Evolutionary conservation across 2,329 filamentous ascomycete genomes (phyloP), one percentile per base, ranked within the genome.

Genomic region (Botrytis pseudocinerea): DNA sequence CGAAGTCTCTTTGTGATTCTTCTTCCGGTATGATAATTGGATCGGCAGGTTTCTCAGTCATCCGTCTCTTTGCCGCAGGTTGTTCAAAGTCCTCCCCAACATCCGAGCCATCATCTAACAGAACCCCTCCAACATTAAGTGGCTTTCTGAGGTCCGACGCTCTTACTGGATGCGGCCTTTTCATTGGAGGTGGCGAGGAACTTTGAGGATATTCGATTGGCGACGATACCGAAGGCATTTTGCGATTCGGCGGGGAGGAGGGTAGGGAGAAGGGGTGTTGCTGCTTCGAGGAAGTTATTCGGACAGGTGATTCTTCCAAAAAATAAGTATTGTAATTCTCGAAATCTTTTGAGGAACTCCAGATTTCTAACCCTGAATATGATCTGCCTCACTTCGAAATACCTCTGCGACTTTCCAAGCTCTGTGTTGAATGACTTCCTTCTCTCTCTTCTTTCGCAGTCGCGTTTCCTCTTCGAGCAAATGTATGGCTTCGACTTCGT

Each of bases 211-310:
- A 80, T 66, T 84, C 79, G 32, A 90, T 81, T 3, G 90, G 87
- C 22, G 90, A 90, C 10, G 90, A 91, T 57, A 87, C 84, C 54
- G 86, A 84, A 40, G 88, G 82, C 89, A 92, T 92, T 61, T 78
- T 84, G 74, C 74, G 22, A 40, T 22, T 51, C 48, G 70, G 54
- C 25, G 70, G 63, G 32, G 70, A 72, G 32, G 63, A 72, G 51
- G 63, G 35, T 35, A 69, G 69, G 20, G 25, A 57, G 22, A 69
- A 25, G 40, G 63, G 54, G 9, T 72, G 54, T 42, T 60, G 70
- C 18, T 69, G 63, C 20, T 72, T 72, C 12, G 63, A 69, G 32
- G n/a, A 46, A 42, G 48, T 62, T 46, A 40, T 48, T 51, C 70
- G 54, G 10, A 72, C 40, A 32, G 70, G 70, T 20, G 63, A 60